These are phyloP conservation scores for Fusarium xylarioides DNA, from an alignment of 2,329 filamentous ascomycete genomes.

Conservation along the genomic window DNA sequence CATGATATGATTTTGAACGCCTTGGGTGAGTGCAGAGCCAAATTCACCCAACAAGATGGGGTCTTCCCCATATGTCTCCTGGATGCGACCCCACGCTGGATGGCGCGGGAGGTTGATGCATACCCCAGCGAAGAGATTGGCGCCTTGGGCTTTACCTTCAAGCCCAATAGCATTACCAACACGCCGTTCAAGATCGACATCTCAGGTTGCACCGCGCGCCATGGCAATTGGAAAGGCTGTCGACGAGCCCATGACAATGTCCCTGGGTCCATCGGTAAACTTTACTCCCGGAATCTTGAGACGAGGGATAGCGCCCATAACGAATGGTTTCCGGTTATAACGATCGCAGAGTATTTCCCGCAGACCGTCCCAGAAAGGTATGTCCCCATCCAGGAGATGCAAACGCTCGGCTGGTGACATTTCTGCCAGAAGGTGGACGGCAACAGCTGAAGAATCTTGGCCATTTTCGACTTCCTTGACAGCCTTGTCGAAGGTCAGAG, in stretches of 20 bases:
- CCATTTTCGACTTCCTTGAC: neutral
- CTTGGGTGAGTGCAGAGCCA: slow-evolving; percentile 22
- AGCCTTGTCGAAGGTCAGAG: neutral
- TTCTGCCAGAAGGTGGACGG: neutral
- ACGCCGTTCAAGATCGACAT: slow-evolving; percentile 22
- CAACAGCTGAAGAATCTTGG: neutral
- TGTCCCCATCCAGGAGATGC: slow-evolving; percentile 12
- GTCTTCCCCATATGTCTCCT: slow-evolving; percentile 39
- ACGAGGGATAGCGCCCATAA: slow-evolving; percentile 22
- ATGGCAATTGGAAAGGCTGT: slow-evolving; percentile 34
- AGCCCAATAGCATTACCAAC: slow-evolving; percentile 34
- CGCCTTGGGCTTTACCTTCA: slow-evolving; percentile 26
- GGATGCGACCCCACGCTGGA: slow-evolving; percentile 37
- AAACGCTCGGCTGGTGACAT: neutral
- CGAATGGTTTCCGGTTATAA: slow-evolving; percentile 10
- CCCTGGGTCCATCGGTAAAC: slow-evolving; percentile 31
- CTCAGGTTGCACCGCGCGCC: slow-evolving; percentile 38
- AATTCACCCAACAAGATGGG: slow-evolving; percentile 33
- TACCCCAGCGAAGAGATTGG: slow-evolving; percentile 34
- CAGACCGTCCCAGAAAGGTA: slow-evolving; percentile 7
- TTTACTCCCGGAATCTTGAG: slow-evolving; percentile 25
- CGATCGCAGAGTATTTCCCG: neutral
- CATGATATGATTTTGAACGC: slow-evolving; percentile 36
- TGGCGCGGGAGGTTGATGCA: slow-evolving; percentile 39
- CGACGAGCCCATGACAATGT: slow-evolving; percentile 17